These are phyloP conservation scores for Cardamine chenopodiifolia DNA, from an alignment of 345 rosid genomes.

Conservation along the genomic window DNA sequence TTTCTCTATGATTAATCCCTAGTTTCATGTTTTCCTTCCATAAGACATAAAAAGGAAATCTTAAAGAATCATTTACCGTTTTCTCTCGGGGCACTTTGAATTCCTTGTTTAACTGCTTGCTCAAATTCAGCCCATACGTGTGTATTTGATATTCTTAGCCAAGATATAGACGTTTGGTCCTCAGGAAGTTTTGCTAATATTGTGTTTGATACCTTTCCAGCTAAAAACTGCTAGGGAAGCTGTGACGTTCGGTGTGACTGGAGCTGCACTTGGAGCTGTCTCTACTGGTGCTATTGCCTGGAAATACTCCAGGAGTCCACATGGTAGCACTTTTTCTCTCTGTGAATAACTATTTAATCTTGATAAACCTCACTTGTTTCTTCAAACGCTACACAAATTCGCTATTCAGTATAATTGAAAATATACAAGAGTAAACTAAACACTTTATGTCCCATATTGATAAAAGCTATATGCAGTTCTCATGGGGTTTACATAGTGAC, in stretches of 20 bases:
- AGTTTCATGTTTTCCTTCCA: neutral
- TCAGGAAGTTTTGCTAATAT: neutral
- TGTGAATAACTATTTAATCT: neutral
- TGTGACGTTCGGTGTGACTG: conserved; percentile 52
- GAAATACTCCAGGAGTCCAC: conserved; percentile 86
- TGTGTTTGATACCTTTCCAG: conserved; percentile 45
- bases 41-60: neutral
- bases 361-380: neutral
- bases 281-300: conserved; percentile 83
- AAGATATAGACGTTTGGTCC: neutral
- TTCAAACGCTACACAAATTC: neutral
- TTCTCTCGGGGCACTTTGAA: neutral
- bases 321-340: conserved; percentile 51
- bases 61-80: neutral
- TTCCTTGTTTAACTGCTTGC: neutral
- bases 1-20: neutral
- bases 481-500: neutral
- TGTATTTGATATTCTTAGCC: neutral
- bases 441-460: neutral
- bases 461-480: neutral
- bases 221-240: conserved; percentile 88
- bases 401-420: neutral
- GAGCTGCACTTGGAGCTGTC: conserved; percentile 72
- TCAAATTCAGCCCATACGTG: neutral
- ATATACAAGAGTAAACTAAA: neutral